A percentile compares a stretch with the other conserved stretches of the same genome.
Conservation (phyloP, 2,329 filamentous ascomycete species). For the Alternaria sp. region DNA sequence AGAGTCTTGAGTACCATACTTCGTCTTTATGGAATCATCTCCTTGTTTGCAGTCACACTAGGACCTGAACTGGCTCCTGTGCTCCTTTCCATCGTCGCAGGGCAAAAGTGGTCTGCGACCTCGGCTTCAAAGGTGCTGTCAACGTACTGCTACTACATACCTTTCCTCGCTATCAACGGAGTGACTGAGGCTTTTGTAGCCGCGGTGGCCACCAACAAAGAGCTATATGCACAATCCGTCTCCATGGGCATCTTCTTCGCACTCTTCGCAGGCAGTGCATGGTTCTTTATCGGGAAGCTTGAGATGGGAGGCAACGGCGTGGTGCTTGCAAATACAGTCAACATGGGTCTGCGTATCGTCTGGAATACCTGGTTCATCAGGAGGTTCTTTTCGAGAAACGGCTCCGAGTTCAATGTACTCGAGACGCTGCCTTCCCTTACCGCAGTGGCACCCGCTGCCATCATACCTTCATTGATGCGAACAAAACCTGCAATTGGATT, state of each 20-base stretch:
- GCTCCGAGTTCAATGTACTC: conserved; percentile 27
- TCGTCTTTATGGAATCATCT: conserved; percentile 77
- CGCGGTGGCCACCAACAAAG: conserved; percentile 77
- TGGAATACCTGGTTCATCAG: conserved; percentile 82
- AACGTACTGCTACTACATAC: conserved; percentile 91
- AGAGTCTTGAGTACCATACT: conserved; percentile 71
- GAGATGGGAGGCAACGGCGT: conserved; percentile 79
- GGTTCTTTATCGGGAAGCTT: conserved; percentile 74
- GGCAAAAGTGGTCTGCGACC: conserved; percentile 76
- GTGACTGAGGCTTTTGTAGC: conserved; percentile 93
- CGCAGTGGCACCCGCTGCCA: conserved; percentile 50
- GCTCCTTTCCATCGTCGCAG: conserved; percentile 78
- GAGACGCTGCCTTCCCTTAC: conserved; percentile 32
- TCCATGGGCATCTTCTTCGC: conserved; percentile 87
- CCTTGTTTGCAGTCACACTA: conserved; percentile 71
- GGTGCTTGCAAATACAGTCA: conserved; percentile 86
- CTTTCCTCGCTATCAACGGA: conserved; percentile 89
- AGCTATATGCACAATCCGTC: conserved; percentile 79
- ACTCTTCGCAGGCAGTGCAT: conserved; percentile 78
- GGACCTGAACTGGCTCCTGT: conserved; percentile 80
- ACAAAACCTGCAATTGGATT: conserved; percentile 32
- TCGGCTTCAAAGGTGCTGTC: conserved; percentile 79
- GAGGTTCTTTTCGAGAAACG: conserved; percentile 40
- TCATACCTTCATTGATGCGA: conserved; percentile 51
- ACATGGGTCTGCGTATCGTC: conserved; percentile 84